Evolutionary conservation across 208 protist genomes (phyloP).

Genomic region (Trypanosoma vivax): DNA sequence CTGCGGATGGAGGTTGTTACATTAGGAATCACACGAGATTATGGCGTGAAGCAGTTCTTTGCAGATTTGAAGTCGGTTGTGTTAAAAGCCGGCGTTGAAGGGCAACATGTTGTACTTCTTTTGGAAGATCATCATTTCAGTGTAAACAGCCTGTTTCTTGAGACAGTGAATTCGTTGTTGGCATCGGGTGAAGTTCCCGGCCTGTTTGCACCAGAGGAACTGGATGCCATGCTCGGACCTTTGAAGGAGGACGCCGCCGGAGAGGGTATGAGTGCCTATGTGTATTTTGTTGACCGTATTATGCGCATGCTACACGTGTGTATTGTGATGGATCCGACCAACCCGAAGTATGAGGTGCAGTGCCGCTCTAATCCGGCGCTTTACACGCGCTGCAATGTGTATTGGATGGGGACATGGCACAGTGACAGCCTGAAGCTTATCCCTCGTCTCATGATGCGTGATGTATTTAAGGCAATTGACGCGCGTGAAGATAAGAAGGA

Average conservation of each 20-base stretch:
- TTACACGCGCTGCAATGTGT: constrained; percentile 93
- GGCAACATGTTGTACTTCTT: constrained; percentile 85
- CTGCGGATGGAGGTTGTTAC: constrained; percentile 86
- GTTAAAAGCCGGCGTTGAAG: constrained; percentile 86
- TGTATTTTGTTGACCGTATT: constrained; percentile 91
- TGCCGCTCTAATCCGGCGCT: constrained; percentile 96
- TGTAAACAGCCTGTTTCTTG: constrained; percentile 81
- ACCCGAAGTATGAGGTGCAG: constrained; percentile 83
- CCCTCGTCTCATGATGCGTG: constrained; percentile 77
- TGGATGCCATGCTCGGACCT: constrained; percentile 90
- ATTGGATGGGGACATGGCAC: constrained; percentile 95
- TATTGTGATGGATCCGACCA: constrained; percentile 94
- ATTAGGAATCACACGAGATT: constrained; percentile 87
- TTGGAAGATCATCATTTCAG: constrained; percentile 95
- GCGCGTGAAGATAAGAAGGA: constrained; percentile 68
- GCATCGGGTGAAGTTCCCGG: constrained; percentile 95
- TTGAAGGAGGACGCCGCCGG: constrained; percentile 86
- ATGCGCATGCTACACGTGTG: constrained; percentile 91
- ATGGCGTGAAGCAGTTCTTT: constrained; percentile 91
- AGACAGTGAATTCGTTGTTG: constrained; percentile 95
- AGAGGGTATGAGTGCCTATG: constrained; percentile 82
- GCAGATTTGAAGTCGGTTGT: constrained; percentile 93
- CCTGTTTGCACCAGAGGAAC: constrained; percentile 94
- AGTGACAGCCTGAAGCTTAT: constrained; percentile 85
- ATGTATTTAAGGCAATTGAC: constrained; percentile 78